phyloP scores from a whole-genome alignment of 2,329 filamentous ascomycete species.

The Aspergillus eucalypticola region DNA sequence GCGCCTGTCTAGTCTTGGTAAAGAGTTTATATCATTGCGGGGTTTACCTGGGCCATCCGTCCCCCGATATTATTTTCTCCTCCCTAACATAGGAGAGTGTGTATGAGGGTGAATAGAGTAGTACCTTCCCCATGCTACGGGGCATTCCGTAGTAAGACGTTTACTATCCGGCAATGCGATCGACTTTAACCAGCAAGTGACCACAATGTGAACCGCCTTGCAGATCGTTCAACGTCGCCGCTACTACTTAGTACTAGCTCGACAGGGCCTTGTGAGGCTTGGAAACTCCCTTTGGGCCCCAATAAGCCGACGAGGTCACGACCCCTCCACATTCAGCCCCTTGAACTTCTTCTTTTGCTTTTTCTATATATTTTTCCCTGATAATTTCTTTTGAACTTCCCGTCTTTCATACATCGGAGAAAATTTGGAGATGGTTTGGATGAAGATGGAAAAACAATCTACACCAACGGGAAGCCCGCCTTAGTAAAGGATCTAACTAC shows the following conservation, averaged over 20 bases:
- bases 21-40: constrained; percentile 2
- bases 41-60: neutral
- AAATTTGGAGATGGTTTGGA: neutral
- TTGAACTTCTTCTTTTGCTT: neutral
- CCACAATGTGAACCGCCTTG: constrained; percentile 15
- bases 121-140: neutral
- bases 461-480: neutral
- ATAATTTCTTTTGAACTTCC: neutral
- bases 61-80: neutral
- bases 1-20: neutral
- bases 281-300: constrained; percentile 12
- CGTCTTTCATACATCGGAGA: constrained; percentile 12
- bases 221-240: constrained; percentile 11
- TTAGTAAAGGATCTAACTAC: neutral
- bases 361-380: neutral
- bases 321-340: neutral
- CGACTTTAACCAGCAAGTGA: constrained; percentile 1
- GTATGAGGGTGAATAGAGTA: neutral
- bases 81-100: neutral
- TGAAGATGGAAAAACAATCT: neutral
- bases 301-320: constrained; percentile 3
- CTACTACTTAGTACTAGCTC: neutral
- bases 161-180: neutral
- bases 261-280: constrained; percentile 14
- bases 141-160: neutral